These are phyloP conservation scores for Leishmania tarentolae DNA, from an alignment of 208 protist species.

Conservation along the genomic window DNA sequence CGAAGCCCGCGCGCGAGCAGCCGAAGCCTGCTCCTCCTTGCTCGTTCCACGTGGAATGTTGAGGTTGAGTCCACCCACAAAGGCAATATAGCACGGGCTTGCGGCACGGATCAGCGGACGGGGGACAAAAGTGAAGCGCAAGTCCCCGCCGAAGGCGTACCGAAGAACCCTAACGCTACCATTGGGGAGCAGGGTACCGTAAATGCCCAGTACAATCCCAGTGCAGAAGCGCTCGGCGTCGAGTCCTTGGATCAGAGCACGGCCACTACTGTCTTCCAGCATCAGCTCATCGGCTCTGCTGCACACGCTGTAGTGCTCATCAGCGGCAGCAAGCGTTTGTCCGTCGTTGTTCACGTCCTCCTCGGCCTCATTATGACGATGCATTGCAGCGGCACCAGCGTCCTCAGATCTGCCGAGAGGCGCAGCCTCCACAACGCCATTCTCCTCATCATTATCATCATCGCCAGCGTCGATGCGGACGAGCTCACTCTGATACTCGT, in stretches of 20 bases:
- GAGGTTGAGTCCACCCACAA: slow-evolving; percentile 79
- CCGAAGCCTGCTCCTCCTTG: slow-evolving; percentile 31
- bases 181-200: slow-evolving; percentile 66
- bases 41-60: slow-evolving; percentile 21
- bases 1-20: slow-evolving; percentile 33
- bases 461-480: slow-evolving; percentile 83
- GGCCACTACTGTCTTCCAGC: slow-evolving; percentile 86
- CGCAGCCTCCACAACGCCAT: not conserved
- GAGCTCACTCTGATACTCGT: slow-evolving; percentile 88
- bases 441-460: slow-evolving; percentile 59
- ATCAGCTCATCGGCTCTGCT: slow-evolving; percentile 61
- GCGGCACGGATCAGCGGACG: slow-evolving; percentile 24
- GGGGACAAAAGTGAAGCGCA: slow-evolving; percentile 53
- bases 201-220: slow-evolving; percentile 75
- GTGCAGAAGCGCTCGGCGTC: slow-evolving; percentile 68
- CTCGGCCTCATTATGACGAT: slow-evolving; percentile 5
- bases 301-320: slow-evolving; percentile 63
- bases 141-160: slow-evolving; percentile 53
- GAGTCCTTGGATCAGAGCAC: slow-evolving; percentile 64
- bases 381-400: not conserved
- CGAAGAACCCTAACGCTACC: slow-evolving; percentile 64
- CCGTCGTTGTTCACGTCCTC: slow-evolving; percentile 18
- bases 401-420: slow-evolving; percentile 24
- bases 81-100: slow-evolving; percentile 78
- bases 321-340: slow-evolving; percentile 23